Percentiles rank a stretch among this genome's conserved stretches.
Conservation (phyloP, 2,329 filamentous ascomycete species). For the Ophiostoma piceae region DNA sequence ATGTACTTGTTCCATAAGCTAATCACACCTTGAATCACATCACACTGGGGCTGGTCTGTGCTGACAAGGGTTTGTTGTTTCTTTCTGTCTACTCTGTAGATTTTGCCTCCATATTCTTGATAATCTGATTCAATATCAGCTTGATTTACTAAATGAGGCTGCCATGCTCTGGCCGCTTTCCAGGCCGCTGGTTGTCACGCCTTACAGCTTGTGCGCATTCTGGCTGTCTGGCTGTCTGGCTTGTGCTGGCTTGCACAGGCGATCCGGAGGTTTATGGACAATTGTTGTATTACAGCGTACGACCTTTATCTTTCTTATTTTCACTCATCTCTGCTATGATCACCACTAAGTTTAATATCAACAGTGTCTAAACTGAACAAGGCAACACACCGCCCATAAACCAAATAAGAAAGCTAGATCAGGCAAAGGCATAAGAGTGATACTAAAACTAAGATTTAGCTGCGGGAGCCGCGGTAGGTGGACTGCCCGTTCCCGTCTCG, state of each 20-base stretch:
- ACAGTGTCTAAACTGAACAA: background rate
- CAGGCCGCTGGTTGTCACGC: background rate
- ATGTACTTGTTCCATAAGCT: constrained; percentile 2
- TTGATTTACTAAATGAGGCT: too few relatives aligned
- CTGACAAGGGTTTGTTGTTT: background rate
- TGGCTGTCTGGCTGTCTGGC: too few relatives aligned
- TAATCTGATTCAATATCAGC: too few relatives aligned
- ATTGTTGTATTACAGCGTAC: background rate
- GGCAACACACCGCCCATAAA: background rate
- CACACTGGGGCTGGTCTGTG: constrained; percentile 6
- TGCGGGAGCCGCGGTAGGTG: background rate
- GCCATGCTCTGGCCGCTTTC: background rate
- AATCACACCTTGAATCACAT: constrained; percentile 12
- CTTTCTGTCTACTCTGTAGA: too few relatives aligned
- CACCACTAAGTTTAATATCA: background rate
- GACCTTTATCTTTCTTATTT: too few relatives aligned
- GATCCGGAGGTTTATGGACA: background rate
- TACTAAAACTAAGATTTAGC: background rate
- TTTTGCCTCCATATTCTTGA: background rate
- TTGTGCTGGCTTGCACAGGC: background rate
- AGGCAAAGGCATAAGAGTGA: too few relatives aligned
- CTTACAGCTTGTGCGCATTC: background rate
- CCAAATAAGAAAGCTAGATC: too few relatives aligned
- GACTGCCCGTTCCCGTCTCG: constrained; percentile 1
- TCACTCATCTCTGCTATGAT: too few relatives aligned